Base-by-base conservation (phyloP, 73 alveolate genomes). In the Effrenium voratum region DNA sequence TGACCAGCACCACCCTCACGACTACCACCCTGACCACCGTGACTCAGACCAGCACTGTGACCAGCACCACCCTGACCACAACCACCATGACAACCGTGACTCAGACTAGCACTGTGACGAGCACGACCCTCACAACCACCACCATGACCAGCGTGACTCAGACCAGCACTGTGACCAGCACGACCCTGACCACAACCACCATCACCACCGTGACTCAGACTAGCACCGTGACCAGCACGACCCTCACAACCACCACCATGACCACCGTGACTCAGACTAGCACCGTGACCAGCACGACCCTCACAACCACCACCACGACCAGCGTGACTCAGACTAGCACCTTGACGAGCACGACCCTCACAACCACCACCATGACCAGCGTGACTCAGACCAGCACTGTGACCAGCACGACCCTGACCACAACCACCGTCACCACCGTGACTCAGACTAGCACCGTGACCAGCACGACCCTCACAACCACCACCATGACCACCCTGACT, bases 371-470 rank as follows among this genome's bases (percentile, higher is more conserved):
- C n/a, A n/a, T n/a, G n/a, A n/a, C n/a, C n/a, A n/a, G 47, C 30
- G 46, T 46, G 47, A 68, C 81, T 5, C 47, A 5, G n/a, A 68
- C 81, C 16, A 3, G 28, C 13, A 32, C 81, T 2, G 44, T n/a
- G 44, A 12, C 76, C 34, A 22, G n/a, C n/a, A n/a, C n/a, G n/a
- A n/a, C n/a, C n/a, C n/a, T n/a, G n/a, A n/a, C n/a, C n/a, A n/a
- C n/a, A n/a, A n/a, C 36, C 6, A 63, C 76, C 36, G 19, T 13
- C 41, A 68, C 81, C 24, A 32, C 47, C 5, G 36, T 15, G 36
- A 68, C 81, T 68, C 47, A n/a, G 81, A 68, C 81, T 8, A 32
- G 46, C 81, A 68, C 81, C 22, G 81, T 68, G 81, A 68, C 81
- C 45, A 3, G 36, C 36, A 68, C 81, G 47, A 22, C 81, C 3